Evolutionary conservation across 345 rosid species (phyloP), one percentile per base, ranked within the genome.

Genomic region (Mallotus nudiflorus): DNA sequence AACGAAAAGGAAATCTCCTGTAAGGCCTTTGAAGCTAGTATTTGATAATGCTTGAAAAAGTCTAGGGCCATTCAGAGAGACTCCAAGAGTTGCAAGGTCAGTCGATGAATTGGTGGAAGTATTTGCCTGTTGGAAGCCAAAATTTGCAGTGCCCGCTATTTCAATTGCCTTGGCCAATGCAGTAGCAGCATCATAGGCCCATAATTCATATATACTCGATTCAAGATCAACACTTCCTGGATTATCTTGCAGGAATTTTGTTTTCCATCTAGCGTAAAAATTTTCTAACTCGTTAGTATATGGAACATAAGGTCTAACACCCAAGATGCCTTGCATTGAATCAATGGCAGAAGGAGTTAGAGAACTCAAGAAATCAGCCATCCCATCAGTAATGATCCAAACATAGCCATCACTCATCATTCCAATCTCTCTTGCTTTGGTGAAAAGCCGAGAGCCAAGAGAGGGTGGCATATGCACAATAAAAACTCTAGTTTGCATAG

Each of bases 361-460:
- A 0, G 70, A 45, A 8, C 18, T 37, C 56, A 76, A 57, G 22
- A 55, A 37, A 62, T 67, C 51, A 2, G 75, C 48, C 22, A 77
- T 66, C 37, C 78, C 86, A 20, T 73, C 72, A 1, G 74, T 81
- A 4, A 76, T 40, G 12, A 90, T 70, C 93, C 96, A 90, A 14
- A 75, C 88, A 48, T 83, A 88, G 3, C 93, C 93, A 25, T 75
- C 62, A 1, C 70, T 54, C 89, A 90, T 84, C 91, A 90, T 90
- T 33, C 90, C 89, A 0, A 49, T 60, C 72, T 83, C 79, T 45
- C 53, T 64, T 1, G 85, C 90, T 71, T 61, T 76, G 4, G 73
- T 25, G n/a, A 90, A 83, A 39, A 88, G 1, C 2, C 84, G 64
- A 46, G 78, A 45, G 45, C 77, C 90, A 0, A 83, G 80, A 39